Conservation (phyloP, 2,329 filamentous ascomycete species). For the Lecanicillium sp. region DNA sequence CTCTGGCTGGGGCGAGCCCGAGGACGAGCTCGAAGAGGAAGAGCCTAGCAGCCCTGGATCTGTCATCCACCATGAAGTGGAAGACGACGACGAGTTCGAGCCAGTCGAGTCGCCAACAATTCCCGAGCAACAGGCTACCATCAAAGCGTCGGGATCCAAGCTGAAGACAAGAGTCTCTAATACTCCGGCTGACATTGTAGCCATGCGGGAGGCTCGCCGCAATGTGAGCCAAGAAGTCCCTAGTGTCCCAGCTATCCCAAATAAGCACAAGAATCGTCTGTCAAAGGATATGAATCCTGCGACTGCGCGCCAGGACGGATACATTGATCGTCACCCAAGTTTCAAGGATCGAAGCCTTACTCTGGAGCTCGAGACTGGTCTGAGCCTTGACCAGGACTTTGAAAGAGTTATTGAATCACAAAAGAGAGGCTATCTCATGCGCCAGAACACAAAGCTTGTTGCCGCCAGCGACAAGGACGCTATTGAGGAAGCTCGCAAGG, state of each 20-base stretch:
- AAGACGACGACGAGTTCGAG: constrained; percentile 24
- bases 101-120: constrained; percentile 52
- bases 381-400: constrained; percentile 87
- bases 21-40: constrained; percentile 41
- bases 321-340: constrained; percentile 57
- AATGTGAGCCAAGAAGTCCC: constrained; percentile 72
- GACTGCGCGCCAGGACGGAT: constrained; percentile 29
- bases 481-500: constrained; percentile 44
- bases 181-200: constrained; percentile 72
- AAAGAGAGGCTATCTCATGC: constrained; percentile 99
- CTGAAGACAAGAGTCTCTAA: constrained; percentile 84
- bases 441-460: constrained; percentile 95
- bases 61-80: constrained; percentile 71
- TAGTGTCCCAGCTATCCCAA: constrained; percentile 50
- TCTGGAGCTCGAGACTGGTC: constrained; percentile 70
- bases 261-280: constrained; percentile 48
- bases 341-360: constrained; percentile 78
- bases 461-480: constrained; percentile 74
- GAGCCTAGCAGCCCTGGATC: constrained; percentile 76
- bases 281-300: constrained; percentile 38
- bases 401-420: constrained; percentile 91
- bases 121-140: constrained; percentile 76
- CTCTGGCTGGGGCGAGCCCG: constrained; percentile 48
- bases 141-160: constrained; percentile 78
- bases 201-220: constrained; percentile 80